Percentiles rank a stretch among this genome's conserved stretches.
Conservation (phyloP, 1,284 basidiomycete species). For the Trichosporon coremiiforme region DNA sequence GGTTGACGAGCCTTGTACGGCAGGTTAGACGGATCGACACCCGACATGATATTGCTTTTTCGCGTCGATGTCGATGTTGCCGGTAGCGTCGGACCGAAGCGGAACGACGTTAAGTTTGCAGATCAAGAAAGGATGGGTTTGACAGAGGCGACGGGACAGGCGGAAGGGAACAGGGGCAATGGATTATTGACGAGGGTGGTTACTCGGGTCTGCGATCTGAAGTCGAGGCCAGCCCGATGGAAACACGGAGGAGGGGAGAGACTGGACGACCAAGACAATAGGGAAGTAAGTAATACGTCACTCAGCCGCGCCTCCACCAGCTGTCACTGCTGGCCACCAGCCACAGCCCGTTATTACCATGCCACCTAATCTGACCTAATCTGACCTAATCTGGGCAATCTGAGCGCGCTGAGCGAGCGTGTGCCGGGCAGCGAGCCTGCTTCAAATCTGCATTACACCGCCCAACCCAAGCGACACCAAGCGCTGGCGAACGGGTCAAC, state of each 20-base stretch:
- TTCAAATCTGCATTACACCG: conserved; percentile 8
- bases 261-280: conserved; percentile 3
- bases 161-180: neutral
- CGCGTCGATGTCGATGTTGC: neutral
- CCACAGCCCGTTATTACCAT: neutral
- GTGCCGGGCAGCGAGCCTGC: neutral
- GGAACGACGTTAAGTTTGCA: neutral
- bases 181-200: neutral
- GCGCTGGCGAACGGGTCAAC: neutral
- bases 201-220: neutral
- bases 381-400: neutral
- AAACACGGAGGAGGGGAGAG: conserved; percentile 11
- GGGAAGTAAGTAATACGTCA: conserved; percentile 10
- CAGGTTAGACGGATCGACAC: conserved; percentile 22
- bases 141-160: neutral
- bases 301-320: conserved; percentile 1
- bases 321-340: neutral
- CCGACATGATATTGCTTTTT: conserved; percentile 5
- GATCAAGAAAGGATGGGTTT: neutral
- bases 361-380: conserved; percentile 9
- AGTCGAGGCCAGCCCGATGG: neutral
- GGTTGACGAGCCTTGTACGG: conserved; percentile 42
- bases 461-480: neutral
- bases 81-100: neutral
- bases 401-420: too few species aligned